Base-by-base conservation (phyloP, 1,284 basidiomycete species). In the Uromyces viciae-fabae region DNA sequence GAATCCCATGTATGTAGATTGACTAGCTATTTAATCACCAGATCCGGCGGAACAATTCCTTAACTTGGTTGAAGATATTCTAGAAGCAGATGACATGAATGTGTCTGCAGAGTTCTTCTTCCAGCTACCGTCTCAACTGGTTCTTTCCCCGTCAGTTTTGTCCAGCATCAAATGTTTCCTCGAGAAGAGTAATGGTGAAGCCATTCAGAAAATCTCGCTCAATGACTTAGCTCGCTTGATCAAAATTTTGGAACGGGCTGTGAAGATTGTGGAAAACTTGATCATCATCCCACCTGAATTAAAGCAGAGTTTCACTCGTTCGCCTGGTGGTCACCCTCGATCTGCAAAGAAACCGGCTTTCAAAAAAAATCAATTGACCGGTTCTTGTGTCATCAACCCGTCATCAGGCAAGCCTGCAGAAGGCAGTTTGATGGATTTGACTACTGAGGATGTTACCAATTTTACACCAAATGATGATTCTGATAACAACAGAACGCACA, bases 31-130 rank as follows among this genome's bases (percentile, higher is more conserved):
- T 25, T 66, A 8, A 49, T 38, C 0, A 43, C n/a, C n/a, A 80
- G 69, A 80, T 28, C 38, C 68, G 5, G 28, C 42, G 40, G 25
- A 58, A 42, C 54, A 62, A 73, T 72, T 80, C 46, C 38, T 64
- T 8, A 80, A 42, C 17, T 19, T 80, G 11, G 40, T 80, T 36
- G 68, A 80, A 73, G 78, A 80, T 54, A 46, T 80, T 64, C 33
- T 80, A 11, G 78, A 80, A 28, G 78, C 78, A 38, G 78, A 80
- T 73, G 78, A 80, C 40, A 80, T 80, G 78, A 28, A 25, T 33
- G 69, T 72, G 17, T 42, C 68, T n/a, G 69, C 58, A 19, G 49
- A 78, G 33, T 69, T 56, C 43, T 71, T 78, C 28, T 56, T 36
- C 31, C 36, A 58, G 60, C 54, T 60, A 2, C 38, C 69, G 17